These are phyloP conservation scores for Penicillium paxilli DNA, from an alignment of 495 filamentous ascomycete genomes.

Conservation along the genomic window DNA sequence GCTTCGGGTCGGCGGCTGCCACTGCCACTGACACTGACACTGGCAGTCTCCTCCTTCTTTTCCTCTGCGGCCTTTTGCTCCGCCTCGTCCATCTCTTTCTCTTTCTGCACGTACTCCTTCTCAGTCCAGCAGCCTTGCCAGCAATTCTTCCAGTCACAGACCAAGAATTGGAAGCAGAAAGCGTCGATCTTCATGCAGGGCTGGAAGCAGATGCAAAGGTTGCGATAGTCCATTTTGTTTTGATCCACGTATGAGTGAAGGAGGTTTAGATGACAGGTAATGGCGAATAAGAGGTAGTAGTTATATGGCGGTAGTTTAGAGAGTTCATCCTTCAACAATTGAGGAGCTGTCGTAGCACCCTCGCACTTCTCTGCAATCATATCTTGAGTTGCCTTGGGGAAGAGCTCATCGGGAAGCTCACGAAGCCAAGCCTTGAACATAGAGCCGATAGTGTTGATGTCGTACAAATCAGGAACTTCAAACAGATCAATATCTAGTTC, in stretches of 20 bases:
- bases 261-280: conserved; percentile 88
- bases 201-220: conserved; percentile 92
- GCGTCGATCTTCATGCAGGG: conserved; percentile 90
- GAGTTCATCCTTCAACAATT: conserved; percentile 82
- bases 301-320: conserved; percentile 89
- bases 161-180: conserved; percentile 87
- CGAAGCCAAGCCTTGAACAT: conserved; percentile 92
- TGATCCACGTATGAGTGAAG: conserved; percentile 80
- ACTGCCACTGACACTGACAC: too few relatives aligned
- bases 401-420: conserved; percentile 88
- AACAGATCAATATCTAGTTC: conserved; percentile 86
- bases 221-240: conserved; percentile 94
- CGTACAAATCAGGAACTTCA: conserved; percentile 77
- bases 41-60: conserved; percentile 19
- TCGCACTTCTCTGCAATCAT: conserved; percentile 72
- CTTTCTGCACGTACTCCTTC: conserved; percentile 70
- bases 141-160: conserved; percentile 89
- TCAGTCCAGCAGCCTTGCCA: conserved; percentile 97
- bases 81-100: conserved; percentile 60
- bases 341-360: conserved; percentile 73
- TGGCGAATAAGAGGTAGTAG: conserved; percentile 94
- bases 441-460: conserved; percentile 90
- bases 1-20: conserved; percentile 10
- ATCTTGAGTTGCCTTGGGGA: conserved; percentile 76
- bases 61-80: conserved; percentile 26